phyloP scores from a whole-genome alignment of 352 stramenopile genomes.

The Ochromonadaceae sp. region DNA sequence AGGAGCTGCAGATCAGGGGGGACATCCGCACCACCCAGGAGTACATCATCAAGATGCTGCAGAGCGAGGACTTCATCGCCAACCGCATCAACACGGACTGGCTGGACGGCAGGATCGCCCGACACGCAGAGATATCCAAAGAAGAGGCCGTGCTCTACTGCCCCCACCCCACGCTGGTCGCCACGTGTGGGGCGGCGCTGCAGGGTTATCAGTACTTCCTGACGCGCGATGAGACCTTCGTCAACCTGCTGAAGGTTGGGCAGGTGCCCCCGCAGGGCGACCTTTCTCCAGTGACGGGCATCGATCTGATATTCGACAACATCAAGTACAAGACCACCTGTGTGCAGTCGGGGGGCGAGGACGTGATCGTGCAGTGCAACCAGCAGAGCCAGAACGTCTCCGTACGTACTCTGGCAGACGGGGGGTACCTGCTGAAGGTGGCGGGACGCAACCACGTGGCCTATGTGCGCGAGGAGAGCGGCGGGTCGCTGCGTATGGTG shows the following conservation, averaged over 20 bases:
- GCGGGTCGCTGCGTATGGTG: constrained; percentile 50
- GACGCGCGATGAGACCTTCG: constrained; percentile 44
- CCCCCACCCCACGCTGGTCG: constrained; percentile 37
- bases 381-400: constrained; percentile 48
- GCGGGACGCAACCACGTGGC: constrained; percentile 89
- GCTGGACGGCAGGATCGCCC: constrained; percentile 88
- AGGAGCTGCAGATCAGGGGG: constrained; percentile 96
- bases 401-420: constrained; percentile 88
- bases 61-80: constrained; percentile 92
- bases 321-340: constrained; percentile 82
- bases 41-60: constrained; percentile 98
- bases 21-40: constrained; percentile 99
- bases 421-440: constrained; percentile 91
- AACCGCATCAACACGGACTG: constrained; percentile 98
- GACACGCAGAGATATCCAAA: constrained; percentile 62
- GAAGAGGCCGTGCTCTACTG: constrained; percentile 16
- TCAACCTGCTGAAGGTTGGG: constrained; percentile 46
- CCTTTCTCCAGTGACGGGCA: constrained; percentile 38
- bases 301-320: constrained; percentile 96
- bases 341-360: constrained; percentile 21
- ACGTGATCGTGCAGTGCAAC: constrained; percentile 23
- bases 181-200: constrained; percentile 65
- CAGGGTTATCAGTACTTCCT: constrained; percentile 57
- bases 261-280: constrained; percentile 75
- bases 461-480: constrained; percentile 52